These are phyloP conservation scores for Sporisorium scitamineum DNA, from an alignment of 1,284 basidiomycete species.

Conservation along the genomic window DNA sequence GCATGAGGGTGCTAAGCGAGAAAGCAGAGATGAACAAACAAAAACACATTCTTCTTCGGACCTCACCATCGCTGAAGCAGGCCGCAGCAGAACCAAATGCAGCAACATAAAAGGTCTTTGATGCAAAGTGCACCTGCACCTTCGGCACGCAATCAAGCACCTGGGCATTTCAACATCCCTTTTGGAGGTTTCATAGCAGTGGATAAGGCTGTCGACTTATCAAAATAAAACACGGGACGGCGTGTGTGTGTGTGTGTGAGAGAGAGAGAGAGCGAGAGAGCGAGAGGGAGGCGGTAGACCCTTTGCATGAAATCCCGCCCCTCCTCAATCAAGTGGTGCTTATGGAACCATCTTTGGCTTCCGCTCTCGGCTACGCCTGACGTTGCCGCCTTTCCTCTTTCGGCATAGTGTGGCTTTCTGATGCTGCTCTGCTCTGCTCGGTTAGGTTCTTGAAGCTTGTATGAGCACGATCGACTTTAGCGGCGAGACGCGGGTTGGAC, in stretches of 20 bases:
- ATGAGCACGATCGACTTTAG: no score
- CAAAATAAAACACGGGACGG: not conserved
- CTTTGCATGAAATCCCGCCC: not conserved
- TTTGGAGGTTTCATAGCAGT: no score
- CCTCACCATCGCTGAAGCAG: slow-evolving; percentile 3
- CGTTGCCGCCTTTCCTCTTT: not conserved
- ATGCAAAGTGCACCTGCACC: no score
- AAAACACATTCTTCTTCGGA: not conserved
- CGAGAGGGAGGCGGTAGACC: not conserved
- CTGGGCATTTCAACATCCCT: no score
- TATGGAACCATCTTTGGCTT: not conserved
- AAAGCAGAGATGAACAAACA: slow-evolving; percentile 18
- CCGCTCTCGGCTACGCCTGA: not conserved
- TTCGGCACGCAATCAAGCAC: no score
- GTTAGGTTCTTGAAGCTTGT: no score
- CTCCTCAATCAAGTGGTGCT: not conserved
- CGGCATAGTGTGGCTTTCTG: not conserved
- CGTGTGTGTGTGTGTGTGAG: no score
- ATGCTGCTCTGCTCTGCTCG: not conserved
- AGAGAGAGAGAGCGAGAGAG: no score
- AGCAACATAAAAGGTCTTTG: not conserved
- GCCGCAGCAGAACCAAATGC: not conserved
- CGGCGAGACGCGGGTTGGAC: not conserved
- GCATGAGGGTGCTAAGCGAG: slow-evolving; percentile 11
- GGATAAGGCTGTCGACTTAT: no score